These are phyloP conservation scores for Tuber indicum DNA, from an alignment of 495 filamentous ascomycete genomes.

Conservation along the genomic window DNA sequence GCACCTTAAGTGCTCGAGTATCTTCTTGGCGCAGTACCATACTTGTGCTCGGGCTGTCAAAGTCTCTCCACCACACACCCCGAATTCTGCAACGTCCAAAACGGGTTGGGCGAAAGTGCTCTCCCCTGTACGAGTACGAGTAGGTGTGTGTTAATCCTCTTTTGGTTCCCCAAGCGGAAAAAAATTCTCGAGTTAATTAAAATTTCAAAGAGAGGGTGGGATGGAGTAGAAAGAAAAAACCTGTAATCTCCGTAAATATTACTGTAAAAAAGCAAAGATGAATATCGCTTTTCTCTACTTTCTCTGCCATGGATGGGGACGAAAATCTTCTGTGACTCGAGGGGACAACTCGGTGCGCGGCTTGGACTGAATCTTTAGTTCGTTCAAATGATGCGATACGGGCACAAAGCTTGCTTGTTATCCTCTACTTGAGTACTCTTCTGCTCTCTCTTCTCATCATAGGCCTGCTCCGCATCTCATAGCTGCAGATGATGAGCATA, in stretches of 20 bases:
- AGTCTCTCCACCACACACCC: slow-evolving; percentile 12
- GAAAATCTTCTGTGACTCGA: neutral
- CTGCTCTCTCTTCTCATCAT: neutral
- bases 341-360: neutral
- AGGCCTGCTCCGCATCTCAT: neutral
- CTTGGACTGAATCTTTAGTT: neutral
- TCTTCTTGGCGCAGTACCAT: too few relatives aligned
- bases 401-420: neutral
- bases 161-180: neutral
- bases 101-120: slow-evolving; percentile 20
- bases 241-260: slow-evolving; percentile 18
- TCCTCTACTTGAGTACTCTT: neutral
- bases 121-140: too few relatives aligned
- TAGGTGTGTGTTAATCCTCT: neutral
- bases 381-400: neutral
- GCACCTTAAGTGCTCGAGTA: slow-evolving; percentile 3
- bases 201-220: neutral
- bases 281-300: neutral
- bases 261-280: neutral
- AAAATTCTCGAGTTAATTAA: neutral
- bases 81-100: slow-evolving; percentile 22
- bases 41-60: slow-evolving; percentile 31
- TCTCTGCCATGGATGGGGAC: neutral
- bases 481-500: neutral
- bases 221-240: slow-evolving; percentile 7